Evolutionary conservation across 352 stramenopile species (phyloP).

Genomic region (Peronospora belbahrii): DNA sequence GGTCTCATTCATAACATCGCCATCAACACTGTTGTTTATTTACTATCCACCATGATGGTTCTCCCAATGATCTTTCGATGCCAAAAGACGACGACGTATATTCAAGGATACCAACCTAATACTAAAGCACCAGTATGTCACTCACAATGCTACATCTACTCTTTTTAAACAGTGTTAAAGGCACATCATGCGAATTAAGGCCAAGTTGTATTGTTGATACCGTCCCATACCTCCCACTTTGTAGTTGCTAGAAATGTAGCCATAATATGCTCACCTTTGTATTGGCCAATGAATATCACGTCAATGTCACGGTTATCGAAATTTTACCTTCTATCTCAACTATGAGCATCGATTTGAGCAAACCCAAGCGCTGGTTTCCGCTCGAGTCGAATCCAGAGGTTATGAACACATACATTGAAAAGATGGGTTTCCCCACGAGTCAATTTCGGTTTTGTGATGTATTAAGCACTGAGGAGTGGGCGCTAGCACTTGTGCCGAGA

Average conservation of each 20-base stretch:
- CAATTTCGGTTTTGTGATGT: constrained; percentile 91
- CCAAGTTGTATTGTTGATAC: no score
- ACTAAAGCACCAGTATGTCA: no score
- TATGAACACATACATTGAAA: constrained; percentile 93
- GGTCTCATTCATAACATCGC: no score
- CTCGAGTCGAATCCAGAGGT: constrained; percentile 93
- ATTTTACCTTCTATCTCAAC: background rate
- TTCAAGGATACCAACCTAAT: no score
- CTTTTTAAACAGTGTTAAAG: no score
- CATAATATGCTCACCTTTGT: background rate
- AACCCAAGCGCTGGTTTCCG: constrained; percentile 79
- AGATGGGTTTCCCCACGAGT: constrained; percentile 87
- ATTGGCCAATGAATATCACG: background rate
- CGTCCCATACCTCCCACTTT: no score
- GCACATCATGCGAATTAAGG: no score
- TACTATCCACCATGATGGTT: no score
- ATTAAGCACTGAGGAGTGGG: constrained; percentile 94
- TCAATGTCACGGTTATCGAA: background rate
- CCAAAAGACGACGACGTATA: no score
- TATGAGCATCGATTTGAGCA: constrained; percentile 37
- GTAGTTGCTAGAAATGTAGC: background rate
- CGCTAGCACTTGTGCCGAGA: constrained; percentile 91
- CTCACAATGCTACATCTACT: no score
- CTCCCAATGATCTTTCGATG: no score
- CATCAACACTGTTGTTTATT: no score